Evolutionary conservation across 805 yeast genomes (phyloP).

Genomic region (Aciculoconidium aculeatum): DNA sequence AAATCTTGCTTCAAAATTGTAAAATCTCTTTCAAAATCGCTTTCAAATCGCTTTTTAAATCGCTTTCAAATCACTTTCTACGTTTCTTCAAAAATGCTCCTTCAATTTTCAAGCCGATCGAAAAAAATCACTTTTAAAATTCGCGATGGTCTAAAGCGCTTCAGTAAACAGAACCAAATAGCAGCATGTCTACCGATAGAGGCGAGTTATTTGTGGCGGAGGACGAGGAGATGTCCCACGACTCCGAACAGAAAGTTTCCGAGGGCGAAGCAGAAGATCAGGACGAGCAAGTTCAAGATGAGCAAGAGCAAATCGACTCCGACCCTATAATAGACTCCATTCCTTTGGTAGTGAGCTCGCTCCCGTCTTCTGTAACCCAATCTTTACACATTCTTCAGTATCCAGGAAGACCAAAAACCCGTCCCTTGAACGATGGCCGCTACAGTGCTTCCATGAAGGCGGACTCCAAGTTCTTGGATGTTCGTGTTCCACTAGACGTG

Average conservation of each 20-base stretch:
- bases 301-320: slow-evolving; percentile 13
- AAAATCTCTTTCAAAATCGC: no score
- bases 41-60: no score
- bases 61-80: no score
- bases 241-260: slow-evolving; percentile 6
- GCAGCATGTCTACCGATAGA: no score
- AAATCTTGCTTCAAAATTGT: no score
- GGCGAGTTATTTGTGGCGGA: slow-evolving; percentile 18
- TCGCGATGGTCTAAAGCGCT: no score
- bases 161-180: no score
- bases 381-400: slow-evolving; percentile 36
- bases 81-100: no score
- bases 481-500: slow-evolving; percentile 72
- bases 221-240: slow-evolving; percentile 15
- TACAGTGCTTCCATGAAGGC: slow-evolving; percentile 53
- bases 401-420: slow-evolving; percentile 41
- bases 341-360: slow-evolving; percentile 26
- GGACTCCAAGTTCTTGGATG: slow-evolving; percentile 58
- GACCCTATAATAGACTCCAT: slow-evolving; percentile 38
- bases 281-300: slow-evolving; percentile 8
- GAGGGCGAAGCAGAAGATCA: slow-evolving; percentile 5
- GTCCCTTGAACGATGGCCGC: slow-evolving; percentile 30
- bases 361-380: slow-evolving; percentile 18
- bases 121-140: no score
- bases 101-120: no score